Percentiles rank a stretch among this genome's conserved stretches.
phyloP scores from a whole-genome alignment of 768 basidiomycete species.

The Phanerodontia chrysosporium region DNA sequence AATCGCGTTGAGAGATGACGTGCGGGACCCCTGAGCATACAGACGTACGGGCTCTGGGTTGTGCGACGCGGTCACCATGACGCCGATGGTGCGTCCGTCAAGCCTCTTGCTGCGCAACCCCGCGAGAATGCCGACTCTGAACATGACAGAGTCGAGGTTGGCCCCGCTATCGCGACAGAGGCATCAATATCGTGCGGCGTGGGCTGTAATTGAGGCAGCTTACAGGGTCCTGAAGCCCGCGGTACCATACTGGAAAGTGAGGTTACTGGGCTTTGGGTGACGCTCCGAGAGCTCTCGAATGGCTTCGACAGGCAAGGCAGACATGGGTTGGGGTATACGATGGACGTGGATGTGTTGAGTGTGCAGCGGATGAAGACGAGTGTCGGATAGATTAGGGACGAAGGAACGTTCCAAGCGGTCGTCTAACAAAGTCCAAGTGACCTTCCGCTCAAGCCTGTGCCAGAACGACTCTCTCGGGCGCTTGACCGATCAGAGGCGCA shows the following conservation, averaged over 20 bases:
- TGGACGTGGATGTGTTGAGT: neutral
- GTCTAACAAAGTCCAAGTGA: neutral
- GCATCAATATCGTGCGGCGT: conserved; percentile 7
- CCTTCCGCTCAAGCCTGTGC: neutral
- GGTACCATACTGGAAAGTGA: conserved; percentile 85
- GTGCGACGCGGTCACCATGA: conserved; percentile 99
- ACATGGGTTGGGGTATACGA: conserved; percentile 14
- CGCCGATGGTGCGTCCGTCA: conserved; percentile 89
- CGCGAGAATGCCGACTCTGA: conserved; percentile 88
- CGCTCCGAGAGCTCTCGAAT: conserved; percentile 49
- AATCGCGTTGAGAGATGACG: neutral
- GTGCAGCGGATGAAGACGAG: neutral
- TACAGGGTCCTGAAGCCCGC: conserved; percentile 92
- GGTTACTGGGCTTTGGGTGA: conserved; percentile 68
- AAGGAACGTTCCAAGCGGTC: neutral
- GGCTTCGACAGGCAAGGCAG: conserved; percentile 29
- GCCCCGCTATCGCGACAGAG: conserved; percentile 44
- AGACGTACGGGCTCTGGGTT: conserved; percentile 85
- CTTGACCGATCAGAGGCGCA: neutral
- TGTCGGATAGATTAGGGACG: neutral
- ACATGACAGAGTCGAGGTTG: conserved; percentile 85
- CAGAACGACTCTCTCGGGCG: neutral
- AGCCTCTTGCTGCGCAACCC: conserved; percentile 86
- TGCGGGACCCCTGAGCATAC: neutral
- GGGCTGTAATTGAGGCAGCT: conserved; percentile 28